These are phyloP conservation scores for Claviceps quebecensis DNA, from an alignment of 2,329 filamentous ascomycete genomes.

Conservation along the genomic window DNA sequence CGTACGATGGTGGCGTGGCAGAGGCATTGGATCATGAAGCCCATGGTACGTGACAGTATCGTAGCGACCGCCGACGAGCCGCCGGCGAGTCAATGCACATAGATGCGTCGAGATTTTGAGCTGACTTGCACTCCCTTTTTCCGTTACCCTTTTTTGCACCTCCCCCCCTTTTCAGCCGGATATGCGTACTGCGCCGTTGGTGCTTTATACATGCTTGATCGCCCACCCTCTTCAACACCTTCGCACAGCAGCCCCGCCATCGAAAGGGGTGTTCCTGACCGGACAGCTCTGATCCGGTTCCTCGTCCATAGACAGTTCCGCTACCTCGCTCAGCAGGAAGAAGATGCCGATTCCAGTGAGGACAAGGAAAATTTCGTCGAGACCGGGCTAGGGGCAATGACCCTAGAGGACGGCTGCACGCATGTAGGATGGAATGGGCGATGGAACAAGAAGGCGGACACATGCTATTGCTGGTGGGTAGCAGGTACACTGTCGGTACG, in stretches of 20 bases:
- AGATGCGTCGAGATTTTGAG: too few species aligned
- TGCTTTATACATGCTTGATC: conserved; percentile 61
- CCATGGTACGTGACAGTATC: conserved; percentile 44
- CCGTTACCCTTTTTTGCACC: not conserved
- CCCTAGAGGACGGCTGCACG: conserved; percentile 18
- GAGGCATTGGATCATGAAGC: conserved; percentile 70
- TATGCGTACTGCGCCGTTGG: conserved; percentile 82
- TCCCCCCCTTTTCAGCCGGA: conserved; percentile 44
- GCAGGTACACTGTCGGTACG: conserved; percentile 43
- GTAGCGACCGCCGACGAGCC: not conserved
- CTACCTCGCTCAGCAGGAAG: conserved; percentile 36
- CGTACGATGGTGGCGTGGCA: conserved; percentile 73
- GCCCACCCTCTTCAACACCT: conserved; percentile 28
- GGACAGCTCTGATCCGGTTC: conserved; percentile 31
- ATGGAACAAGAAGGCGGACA: conserved; percentile 82
- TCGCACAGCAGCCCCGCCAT: conserved; percentile 13
- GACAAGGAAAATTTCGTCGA: conserved; percentile 26
- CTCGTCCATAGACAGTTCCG: conserved; percentile 51
- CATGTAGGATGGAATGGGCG: conserved; percentile 78
- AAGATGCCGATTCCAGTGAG: conserved; percentile 27
- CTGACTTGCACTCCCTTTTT: not conserved
- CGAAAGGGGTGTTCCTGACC: conserved; percentile 21
- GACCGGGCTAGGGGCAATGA: conserved; percentile 20
- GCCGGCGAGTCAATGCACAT: not conserved
- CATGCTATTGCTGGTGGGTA: conserved; percentile 94